Percentiles rank a stretch among this genome's conserved stretches.
phyloP scores from a whole-genome alignment of 805 yeast species.

The Candida methanosorbosa region DNA sequence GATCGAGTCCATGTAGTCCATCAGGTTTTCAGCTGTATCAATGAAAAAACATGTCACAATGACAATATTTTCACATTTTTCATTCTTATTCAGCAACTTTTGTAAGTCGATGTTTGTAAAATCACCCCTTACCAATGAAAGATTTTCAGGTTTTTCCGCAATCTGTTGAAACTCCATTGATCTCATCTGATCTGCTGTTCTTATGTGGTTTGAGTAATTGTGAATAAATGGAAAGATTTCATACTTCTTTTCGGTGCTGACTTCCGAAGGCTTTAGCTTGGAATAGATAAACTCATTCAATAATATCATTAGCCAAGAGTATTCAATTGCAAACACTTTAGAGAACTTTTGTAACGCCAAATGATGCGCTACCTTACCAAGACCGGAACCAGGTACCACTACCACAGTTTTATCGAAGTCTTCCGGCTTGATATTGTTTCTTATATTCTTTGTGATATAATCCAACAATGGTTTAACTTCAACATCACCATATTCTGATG shows the following conservation, averaged over 20 bases:
- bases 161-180: conserved; percentile 23
- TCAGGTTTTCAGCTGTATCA: conserved; percentile 85
- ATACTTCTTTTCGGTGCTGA: conserved; percentile 7
- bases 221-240: conserved; percentile 47
- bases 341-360: conserved; percentile 31
- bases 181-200: conserved; percentile 42
- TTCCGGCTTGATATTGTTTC: conserved; percentile 15
- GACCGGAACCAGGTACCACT: conserved; percentile 82
- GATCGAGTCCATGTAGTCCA: conserved; percentile 67
- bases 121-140: conserved; percentile 48
- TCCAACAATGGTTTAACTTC: conserved; percentile 47
- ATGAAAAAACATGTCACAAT: conserved; percentile 69
- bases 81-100: background rate
- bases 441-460: conserved; percentile 40
- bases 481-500: conserved; percentile 27
- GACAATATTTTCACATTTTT: conserved; percentile 35
- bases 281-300: conserved; percentile 53
- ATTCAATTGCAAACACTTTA: conserved; percentile 66
- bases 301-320: conserved; percentile 65
- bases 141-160: conserved; percentile 33
- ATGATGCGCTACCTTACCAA: conserved; percentile 70
- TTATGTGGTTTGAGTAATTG: conserved; percentile 57
- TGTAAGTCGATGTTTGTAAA: conserved; percentile 44
- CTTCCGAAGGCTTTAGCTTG: conserved; percentile 1
- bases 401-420: conserved; percentile 36